Percentiles rank a stretch among this genome's conserved stretches.
These are phyloP conservation scores for Hemisphaericaspora xylofermentans DNA, from an alignment of 1,139 yeast species.

Conservation along the genomic window DNA sequence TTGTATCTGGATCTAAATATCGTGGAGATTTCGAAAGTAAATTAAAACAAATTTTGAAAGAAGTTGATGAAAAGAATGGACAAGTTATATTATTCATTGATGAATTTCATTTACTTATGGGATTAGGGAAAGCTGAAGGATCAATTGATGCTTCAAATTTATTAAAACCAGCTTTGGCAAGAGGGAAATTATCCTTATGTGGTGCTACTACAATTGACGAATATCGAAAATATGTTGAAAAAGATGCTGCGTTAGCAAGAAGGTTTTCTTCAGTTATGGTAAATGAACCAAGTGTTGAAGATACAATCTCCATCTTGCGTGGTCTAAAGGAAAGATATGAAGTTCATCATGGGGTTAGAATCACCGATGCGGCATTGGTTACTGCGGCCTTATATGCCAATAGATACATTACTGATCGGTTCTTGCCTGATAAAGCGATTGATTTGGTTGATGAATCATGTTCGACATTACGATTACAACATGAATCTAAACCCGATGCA, in stretches of 20 bases:
- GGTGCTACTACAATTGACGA: conserved; percentile 96
- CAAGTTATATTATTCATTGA: conserved; percentile 83
- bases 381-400: conserved; percentile 91
- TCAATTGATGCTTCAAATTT: conserved; percentile 93
- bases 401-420: conserved; percentile 88
- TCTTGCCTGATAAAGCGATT: conserved; percentile 92
- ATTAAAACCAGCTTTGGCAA: conserved; percentile 89
- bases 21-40: conserved; percentile 96
- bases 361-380: conserved; percentile 88
- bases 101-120: conserved; percentile 87
- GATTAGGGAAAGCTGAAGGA: conserved; percentile 94
- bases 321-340: conserved; percentile 94
- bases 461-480: conserved; percentile 89
- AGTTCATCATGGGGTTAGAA: conserved; percentile 98
- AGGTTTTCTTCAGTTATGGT: conserved; percentile 88
- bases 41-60: conserved; percentile 77
- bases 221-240: conserved; percentile 82
- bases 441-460: conserved; percentile 97
- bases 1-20: conserved; percentile 92
- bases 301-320: conserved; percentile 86
- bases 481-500: conserved; percentile 95
- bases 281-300: conserved; percentile 89
- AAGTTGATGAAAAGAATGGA: conserved; percentile 81
- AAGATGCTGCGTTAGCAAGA: conserved; percentile 89
- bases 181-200: conserved; percentile 90